phyloP scores from a whole-genome alignment of 2,329 filamentous ascomycete species.

The Beauveria asiatica region DNA sequence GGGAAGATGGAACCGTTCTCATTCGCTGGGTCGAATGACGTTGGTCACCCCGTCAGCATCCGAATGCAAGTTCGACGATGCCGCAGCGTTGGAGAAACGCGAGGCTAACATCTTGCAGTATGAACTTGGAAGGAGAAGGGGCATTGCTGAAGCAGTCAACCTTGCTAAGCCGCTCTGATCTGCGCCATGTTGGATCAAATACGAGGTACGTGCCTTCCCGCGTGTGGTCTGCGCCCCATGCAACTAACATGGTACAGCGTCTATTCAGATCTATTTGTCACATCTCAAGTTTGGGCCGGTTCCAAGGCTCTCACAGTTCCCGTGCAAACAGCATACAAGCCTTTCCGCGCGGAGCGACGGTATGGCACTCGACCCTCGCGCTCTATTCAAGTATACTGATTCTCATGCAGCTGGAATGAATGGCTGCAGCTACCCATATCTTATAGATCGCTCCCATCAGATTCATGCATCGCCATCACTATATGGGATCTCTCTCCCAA shows the following conservation, averaged over 20 bases:
- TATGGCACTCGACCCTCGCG: conserved; percentile 20
- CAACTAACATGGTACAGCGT: conserved; percentile 39
- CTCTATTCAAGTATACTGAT: neutral
- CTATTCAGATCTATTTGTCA: conserved; percentile 85
- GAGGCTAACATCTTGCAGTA: conserved; percentile 23
- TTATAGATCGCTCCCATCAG: conserved; percentile 72
- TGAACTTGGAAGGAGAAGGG: conserved; percentile 39
- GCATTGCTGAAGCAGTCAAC: conserved; percentile 48
- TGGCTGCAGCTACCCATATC: conserved; percentile 85
- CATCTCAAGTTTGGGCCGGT: conserved; percentile 87
- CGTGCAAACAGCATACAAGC: conserved; percentile 84
- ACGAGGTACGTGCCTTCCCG: conserved; percentile 44
- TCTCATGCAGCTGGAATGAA: conserved; percentile 71
- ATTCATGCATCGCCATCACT: conserved; percentile 82
- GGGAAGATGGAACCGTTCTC: conserved; percentile 84
- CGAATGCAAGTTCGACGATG: conserved; percentile 44
- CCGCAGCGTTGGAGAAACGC: neutral
- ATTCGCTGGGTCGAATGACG: conserved; percentile 80
- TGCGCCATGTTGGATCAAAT: conserved; percentile 83
- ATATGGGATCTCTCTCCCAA: conserved; percentile 88
- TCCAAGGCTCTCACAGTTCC: conserved; percentile 91
- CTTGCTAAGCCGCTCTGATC: conserved; percentile 66
- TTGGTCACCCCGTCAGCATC: conserved; percentile 64
- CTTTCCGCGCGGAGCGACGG: conserved; percentile 69
- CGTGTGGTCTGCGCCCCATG: conserved; percentile 8